Evolutionary conservation across 176 grass and related monocot species (phyloP), one percentile per base, ranked within the genome.

Genomic region (Paspalum notatum): DNA sequence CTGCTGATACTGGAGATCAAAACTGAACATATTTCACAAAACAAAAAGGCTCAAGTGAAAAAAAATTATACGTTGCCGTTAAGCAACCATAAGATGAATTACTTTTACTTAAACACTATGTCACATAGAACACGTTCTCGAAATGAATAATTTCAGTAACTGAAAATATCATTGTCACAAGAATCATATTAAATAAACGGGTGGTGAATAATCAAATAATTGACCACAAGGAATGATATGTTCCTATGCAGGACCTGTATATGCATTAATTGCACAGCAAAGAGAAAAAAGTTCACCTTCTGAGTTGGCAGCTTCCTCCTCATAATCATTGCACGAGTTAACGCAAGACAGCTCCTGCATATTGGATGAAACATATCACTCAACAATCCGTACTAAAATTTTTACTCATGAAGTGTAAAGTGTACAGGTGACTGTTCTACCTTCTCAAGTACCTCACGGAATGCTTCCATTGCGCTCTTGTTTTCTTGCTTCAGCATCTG

Each of bases 401-500:
- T 22, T 79, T 6, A 62, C 42, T 44, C 32, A 22, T 27, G 78
- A 78, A 80, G 67, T 62, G 39, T 53, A 76, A 80, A 76, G 54
- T 62, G 39, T 53, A 72, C 66, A 82, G 70, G 48, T 58, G 51
- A 61, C 12, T 63, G 72, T 2, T 27, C 12, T 82, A 96, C 97
- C 93, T 93, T 79, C 24, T 91, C 63, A 71, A 99, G 68, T 16
- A 83, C 76, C 77, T 93, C 90, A 74, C 59, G 75, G 58, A 96
- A 91, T 84, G 51, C 66, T 87, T 93, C 86, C 53, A 75, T 88
- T 51, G 75, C 67, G 14, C 63, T 88, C 48, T 86, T 88, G 79
- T 88, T 90, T 89, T 99, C 86, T 86, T 82, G 80, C 84, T 99
- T 93, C 66, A 93, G 74, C 69, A 85, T 60, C 96, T 99, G 66